Base-by-base conservation (phyloP, 2,329 filamentous ascomycete species). In the Ophiosphaerella narmari region DNA sequence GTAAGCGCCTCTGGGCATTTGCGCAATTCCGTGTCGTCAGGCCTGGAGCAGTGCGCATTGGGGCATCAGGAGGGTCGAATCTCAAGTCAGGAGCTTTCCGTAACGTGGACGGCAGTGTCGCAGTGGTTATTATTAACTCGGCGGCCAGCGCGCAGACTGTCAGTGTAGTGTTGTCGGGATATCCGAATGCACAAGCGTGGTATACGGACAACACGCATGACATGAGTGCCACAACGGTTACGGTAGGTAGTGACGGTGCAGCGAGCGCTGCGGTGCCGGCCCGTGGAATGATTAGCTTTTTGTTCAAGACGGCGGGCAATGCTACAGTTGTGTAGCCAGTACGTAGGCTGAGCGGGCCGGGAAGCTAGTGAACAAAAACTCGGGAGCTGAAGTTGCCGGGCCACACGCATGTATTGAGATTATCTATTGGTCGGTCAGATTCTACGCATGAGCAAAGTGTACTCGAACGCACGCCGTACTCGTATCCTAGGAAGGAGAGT, bases 1-100 rank as follows among this genome's bases (percentile, higher is more conserved):
- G 62, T 16, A 73, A 71, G 49, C 62, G 71, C 6, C 64, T 77
- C 4, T 77, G 74, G 73, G 74, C 75, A 1, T 75, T 76, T 47
- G 75, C 74, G 9, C 71, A 73, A 54, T 77, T 67, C 49, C 61
- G 72, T 21, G 67, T 74, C 48, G 71, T 77, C 13, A 53, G 74
- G n/a, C 73, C 71, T 2, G 73, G 71, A n/a, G 73, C 75, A 5
- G 57, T 66, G 13, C 63, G 75, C 5, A 55, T 77, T 31, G 71
- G 62, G 5, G 66, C 70, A 1, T 54, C 54, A 5, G 70, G 72
- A 4, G 63, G 63, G 5, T 55, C 53, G 6, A 65, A 63, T 49
- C 39, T 74, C 34, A 74, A 72, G 46, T 56, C 58, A n/a, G 61
- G 55, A 1, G 70, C 67, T 11, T 73, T 73, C 40, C 36, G 52